A percentile compares a stretch with the other conserved stretches of the same genome.
These are phyloP conservation scores for Beauveria sp. DNA, from an alignment of 2,329 filamentous ascomycete species.

Conservation along the genomic window DNA sequence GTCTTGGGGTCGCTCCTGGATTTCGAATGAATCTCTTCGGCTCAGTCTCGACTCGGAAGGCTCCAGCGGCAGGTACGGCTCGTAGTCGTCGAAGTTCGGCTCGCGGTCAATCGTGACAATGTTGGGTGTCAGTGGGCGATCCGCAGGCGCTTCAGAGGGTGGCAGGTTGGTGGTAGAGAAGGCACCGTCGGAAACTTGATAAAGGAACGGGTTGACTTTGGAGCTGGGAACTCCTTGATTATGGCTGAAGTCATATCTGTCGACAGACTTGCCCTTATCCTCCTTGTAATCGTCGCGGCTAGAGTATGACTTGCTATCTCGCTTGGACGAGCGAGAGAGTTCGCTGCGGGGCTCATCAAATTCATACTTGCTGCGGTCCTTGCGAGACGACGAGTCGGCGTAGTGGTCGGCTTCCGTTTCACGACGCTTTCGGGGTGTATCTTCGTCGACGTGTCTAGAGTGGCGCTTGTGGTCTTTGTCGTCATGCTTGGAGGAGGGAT, in stretches of 20 bases:
- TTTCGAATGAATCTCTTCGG: conserved; percentile 43
- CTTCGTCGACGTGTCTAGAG: conserved; percentile 26
- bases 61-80: conserved; percentile 21
- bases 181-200: conserved; percentile 45
- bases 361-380: conserved; percentile 22
- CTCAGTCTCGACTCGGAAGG: conserved; percentile 33
- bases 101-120: conserved; percentile 47
- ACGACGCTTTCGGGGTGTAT: conserved; percentile 21
- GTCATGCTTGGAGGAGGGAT: conserved; percentile 19
- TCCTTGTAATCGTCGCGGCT: conserved; percentile 21
- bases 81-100: conserved; percentile 37
- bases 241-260: conserved; percentile 8
- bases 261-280: conserved; percentile 20
- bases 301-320: conserved; percentile 18
- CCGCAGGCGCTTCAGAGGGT: conserved; percentile 32
- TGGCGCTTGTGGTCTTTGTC: conserved; percentile 23
- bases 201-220: conserved; percentile 51
- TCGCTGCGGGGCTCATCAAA: conserved; percentile 23
- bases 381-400: conserved; percentile 18
- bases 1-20: conserved; percentile 22
- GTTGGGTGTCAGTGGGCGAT: conserved; percentile 39
- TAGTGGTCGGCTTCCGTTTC: conserved; percentile 20
- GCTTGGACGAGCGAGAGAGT: conserved; percentile 17
- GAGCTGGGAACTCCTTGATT: conserved; percentile 19
- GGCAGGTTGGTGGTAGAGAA: conserved; percentile 36